phyloP scores from a whole-genome alignment of 2,329 filamentous ascomycete species.

The Drechslerella dactyloides region DNA sequence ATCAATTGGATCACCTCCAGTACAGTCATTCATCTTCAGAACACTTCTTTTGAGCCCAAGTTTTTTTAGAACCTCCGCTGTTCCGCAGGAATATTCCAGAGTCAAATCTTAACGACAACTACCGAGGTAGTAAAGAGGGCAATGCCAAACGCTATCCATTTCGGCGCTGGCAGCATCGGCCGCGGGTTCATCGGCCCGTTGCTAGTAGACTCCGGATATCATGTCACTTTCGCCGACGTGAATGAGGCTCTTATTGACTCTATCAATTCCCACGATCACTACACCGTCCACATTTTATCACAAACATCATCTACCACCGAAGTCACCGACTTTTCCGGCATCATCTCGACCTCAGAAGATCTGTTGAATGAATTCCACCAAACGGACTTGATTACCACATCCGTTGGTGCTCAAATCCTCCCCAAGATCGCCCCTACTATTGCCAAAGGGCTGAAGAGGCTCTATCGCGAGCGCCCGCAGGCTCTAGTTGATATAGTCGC shows the following conservation, averaged over 20 bases:
- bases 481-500: conserved; percentile 88
- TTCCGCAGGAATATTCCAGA: too few species aligned
- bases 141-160: conserved; percentile 70
- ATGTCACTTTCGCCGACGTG: conserved; percentile 96
- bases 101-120: too few species aligned
- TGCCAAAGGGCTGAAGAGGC: conserved; percentile 86
- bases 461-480: conserved; percentile 63
- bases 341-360: conserved; percentile 91
- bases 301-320: conserved; percentile 64
- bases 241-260: conserved; percentile 79
- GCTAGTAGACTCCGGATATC: conserved; percentile 91
- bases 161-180: conserved; percentile 85
- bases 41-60: too few species aligned
- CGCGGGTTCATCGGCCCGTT: conserved; percentile 89
- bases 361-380: conserved; percentile 83
- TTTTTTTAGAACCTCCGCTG: too few species aligned
- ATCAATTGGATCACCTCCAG: too few species aligned
- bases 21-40: too few species aligned
- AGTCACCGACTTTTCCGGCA: conserved; percentile 94
- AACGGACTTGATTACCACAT: conserved; percentile 92
- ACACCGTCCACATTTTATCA: conserved; percentile 68
- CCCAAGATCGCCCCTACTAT: conserved; percentile 96
- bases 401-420: conserved; percentile 93
- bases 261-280: conserved; percentile 76
- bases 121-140: too few species aligned